These are phyloP conservation scores for Lolium perenne DNA, from an alignment of 176 grass and related monocot species.

Conservation along the genomic window DNA sequence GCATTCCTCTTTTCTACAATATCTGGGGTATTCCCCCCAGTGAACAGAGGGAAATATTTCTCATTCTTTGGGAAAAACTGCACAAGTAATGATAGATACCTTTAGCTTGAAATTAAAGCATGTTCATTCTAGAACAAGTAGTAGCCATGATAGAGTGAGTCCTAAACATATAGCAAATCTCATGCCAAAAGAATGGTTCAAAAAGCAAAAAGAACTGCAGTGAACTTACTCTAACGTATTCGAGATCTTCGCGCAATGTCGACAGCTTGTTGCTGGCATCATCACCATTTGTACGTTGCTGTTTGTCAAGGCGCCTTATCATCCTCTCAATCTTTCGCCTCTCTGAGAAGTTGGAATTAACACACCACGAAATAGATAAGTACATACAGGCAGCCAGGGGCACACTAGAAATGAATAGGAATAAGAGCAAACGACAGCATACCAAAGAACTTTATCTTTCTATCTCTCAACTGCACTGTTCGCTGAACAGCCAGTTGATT, in stretches of 20 bases:
- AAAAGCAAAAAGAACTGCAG: conserved; percentile 4
- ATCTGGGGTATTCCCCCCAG: conserved; percentile 64
- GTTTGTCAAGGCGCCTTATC: conserved; percentile 95
- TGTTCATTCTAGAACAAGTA: conserved; percentile 21
- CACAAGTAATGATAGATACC: conserved; percentile 37
- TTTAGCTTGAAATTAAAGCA: conserved; percentile 42
- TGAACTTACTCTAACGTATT: conserved; percentile 88
- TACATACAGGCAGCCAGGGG: conserved; percentile 18
- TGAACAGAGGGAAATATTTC: conserved; percentile 81
- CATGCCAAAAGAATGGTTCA: conserved; percentile 32
- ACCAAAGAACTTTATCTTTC: conserved; percentile 97
- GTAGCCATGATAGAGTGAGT: conserved; percentile 21
- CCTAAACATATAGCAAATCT: neutral
- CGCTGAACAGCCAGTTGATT: conserved; percentile 72
- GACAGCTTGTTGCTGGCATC: conserved; percentile 69
- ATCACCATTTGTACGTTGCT: conserved; percentile 76
- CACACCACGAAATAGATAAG: conserved; percentile 33
- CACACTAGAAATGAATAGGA: conserved; percentile 13
- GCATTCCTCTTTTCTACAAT: conserved; percentile 71
- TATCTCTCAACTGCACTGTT: conserved; percentile 82
- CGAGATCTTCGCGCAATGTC: conserved; percentile 83
- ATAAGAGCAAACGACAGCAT: neutral
- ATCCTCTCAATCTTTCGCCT: conserved; percentile 96
- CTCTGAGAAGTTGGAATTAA: conserved; percentile 65
- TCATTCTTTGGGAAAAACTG: conserved; percentile 98